Percentiles rank a stretch among this genome's conserved stretches.
phyloP scores from a whole-genome alignment of 2,329 filamentous ascomycete species.

The Cladosporium halotolerans region DNA sequence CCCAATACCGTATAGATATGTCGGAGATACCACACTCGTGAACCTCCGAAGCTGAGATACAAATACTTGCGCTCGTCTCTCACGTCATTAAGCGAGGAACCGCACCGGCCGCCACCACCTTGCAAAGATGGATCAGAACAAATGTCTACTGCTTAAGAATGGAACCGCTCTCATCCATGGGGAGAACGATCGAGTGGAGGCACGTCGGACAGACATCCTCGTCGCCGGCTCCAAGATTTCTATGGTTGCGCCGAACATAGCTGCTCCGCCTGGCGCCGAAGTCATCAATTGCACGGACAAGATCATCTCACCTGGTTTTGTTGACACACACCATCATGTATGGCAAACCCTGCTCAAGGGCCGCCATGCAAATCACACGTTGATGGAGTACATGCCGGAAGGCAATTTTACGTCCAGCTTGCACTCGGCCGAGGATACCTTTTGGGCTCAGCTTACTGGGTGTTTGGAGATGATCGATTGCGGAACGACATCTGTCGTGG shows the following conservation, averaged over 20 bases:
- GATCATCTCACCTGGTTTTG: slow-evolving; percentile 38
- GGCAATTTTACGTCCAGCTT: slow-evolving; percentile 35
- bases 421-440: slow-evolving; percentile 38
- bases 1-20: too few species aligned
- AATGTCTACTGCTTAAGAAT: slow-evolving; percentile 27
- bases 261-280: slow-evolving; percentile 12
- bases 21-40: too few species aligned
- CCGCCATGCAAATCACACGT: slow-evolving; percentile 33
- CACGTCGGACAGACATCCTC: slow-evolving; percentile 28
- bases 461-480: slow-evolving; percentile 36
- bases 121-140: not conserved
- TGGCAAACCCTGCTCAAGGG: slow-evolving; percentile 41
- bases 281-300: slow-evolving; percentile 38
- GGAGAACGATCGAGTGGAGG: slow-evolving; percentile 26
- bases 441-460: slow-evolving; percentile 41
- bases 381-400: slow-evolving; percentile 39
- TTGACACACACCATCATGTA: slow-evolving; percentile 42
- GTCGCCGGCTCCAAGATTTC: slow-evolving; percentile 31
- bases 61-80: too few species aligned
- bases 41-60: too few species aligned
- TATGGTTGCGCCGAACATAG: slow-evolving; percentile 28
- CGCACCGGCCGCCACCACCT: too few species aligned
- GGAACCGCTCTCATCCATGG: slow-evolving; percentile 34
- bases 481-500: slow-evolving; percentile 38
- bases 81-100: too few species aligned